These are phyloP conservation scores for Aspergillus steynii DNA, from an alignment of 495 filamentous ascomycete species.

Conservation along the genomic window DNA sequence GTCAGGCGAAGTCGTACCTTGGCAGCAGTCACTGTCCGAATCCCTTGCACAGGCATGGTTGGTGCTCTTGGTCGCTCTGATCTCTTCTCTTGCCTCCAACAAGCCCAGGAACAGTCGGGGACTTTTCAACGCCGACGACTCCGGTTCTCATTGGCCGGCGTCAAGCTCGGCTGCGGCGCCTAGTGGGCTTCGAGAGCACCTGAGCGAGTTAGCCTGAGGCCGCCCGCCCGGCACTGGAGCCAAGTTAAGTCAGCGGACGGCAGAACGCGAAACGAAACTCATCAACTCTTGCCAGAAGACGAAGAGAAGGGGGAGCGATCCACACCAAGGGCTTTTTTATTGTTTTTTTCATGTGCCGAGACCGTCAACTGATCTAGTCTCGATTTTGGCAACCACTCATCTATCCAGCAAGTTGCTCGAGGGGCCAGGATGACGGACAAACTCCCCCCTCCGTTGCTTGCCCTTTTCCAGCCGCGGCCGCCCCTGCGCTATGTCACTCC, in stretches of 20 bases:
- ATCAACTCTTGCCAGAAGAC: not conserved
- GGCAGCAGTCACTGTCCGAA: constrained; percentile 42
- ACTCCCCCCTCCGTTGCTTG: constrained; percentile 86
- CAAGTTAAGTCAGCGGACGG: not conserved
- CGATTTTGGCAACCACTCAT: not conserved
- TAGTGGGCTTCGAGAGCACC: constrained; percentile 7
- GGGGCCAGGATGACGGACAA: constrained; percentile 80
- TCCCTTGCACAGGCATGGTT: constrained; percentile 70
- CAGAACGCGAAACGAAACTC: not conserved
- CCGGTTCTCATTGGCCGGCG: constrained; percentile 28
- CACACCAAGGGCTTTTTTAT: not conserved
- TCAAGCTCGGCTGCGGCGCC: constrained; percentile 23
- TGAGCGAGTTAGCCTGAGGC: constrained; percentile 1
- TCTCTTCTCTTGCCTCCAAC: not conserved
- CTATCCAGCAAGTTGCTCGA: constrained; percentile 5
- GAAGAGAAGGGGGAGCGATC: not conserved
- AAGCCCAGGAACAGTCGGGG: constrained; percentile 12
- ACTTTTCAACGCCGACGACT: constrained; percentile 20
- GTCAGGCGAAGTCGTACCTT: constrained; percentile 29
- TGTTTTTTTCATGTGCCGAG: constrained; percentile 6
- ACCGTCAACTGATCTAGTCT: not conserved
- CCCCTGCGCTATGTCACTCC: constrained; percentile 88
- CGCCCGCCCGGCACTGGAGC: too few relatives aligned
- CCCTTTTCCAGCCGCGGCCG: constrained; percentile 91
- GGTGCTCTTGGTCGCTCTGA: constrained; percentile 17